Base-by-base conservation (phyloP, 495 filamentous ascomycete species). In the Penicillium ochrochloron region DNA sequence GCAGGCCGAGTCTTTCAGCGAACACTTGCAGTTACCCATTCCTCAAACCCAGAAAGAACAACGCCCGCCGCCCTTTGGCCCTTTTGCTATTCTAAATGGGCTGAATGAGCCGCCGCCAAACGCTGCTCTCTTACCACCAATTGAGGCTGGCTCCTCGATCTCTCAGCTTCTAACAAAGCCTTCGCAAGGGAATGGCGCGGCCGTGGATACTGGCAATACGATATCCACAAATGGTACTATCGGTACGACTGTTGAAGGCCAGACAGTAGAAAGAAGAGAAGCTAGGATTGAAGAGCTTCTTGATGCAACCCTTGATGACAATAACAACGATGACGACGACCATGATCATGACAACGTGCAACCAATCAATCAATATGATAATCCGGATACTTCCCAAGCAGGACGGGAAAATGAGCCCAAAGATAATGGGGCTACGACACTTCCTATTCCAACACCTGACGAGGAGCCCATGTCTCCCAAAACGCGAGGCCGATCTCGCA, bases 21-120 rank as follows among this genome's bases (percentile, higher is more conserved):
- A 85, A 60, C 80, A 84, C 67, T 69, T 84, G 48, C 82, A 84
- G 53, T 63, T 84, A 29, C 83, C 82, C 8, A 82, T 83, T 44
- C 79, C 77, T 27, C 77, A 80, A 57, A 69, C 82, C 3, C 75
- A 78, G 19, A 80, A 80, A 55, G 79, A 83, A 37, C 80, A 81
- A 42, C 78, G 82, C 23, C 79, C 75, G 29, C 80, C 76, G 35
- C 82, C 81, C 1, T 84, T 84, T 64, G 80, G 77, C 15, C 82
- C 83, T 4, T 82, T 80, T 75, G 79, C 89, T 60, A 91, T 92
- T 65, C 84, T 93, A 44, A 88, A 89, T 70, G 89, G 89, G n/a
- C 76, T 92, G 35, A 87, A 89, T 68, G 89, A 92, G 66, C 90
- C 90, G 1, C 90, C 90, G 5, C 90, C 89, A 12, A 87, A 91